phyloP scores from a whole-genome alignment of 495 filamentous ascomycete genomes.

The Podospora pseudocomata region DNA sequence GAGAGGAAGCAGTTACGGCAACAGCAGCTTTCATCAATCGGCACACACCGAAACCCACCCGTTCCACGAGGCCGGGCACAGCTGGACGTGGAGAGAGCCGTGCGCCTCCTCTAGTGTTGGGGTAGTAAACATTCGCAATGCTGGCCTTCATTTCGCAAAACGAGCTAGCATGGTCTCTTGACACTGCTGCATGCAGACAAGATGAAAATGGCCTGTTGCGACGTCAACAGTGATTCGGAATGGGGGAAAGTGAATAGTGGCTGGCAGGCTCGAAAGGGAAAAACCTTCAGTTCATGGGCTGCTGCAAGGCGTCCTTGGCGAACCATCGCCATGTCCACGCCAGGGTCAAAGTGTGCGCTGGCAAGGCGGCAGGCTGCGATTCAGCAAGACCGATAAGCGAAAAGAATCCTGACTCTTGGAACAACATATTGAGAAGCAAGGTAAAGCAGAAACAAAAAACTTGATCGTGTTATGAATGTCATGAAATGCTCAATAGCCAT shows the following conservation, averaged over 20 bases:
- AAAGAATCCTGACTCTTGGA: not conserved
- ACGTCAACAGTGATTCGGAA: not conserved
- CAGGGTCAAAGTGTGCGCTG: not conserved
- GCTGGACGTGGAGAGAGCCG: not conserved
- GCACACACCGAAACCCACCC: not conserved
- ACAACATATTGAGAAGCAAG: not conserved
- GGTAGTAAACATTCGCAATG: not conserved
- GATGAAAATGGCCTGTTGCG: not conserved
- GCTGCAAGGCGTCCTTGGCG: not conserved
- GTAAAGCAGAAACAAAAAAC: not conserved
- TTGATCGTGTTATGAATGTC: not conserved
- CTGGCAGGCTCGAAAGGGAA: not conserved
- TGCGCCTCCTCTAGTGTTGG: not conserved
- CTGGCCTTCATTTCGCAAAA: not conserved
- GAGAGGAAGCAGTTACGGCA: not conserved
- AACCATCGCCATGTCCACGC: not conserved
- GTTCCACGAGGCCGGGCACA: not conserved
- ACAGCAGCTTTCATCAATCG: not conserved
- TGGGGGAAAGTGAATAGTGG: not conserved
- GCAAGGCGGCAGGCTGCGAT: not conserved
- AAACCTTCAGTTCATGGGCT: not conserved
- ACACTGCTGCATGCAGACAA: not conserved
- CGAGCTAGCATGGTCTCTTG: not conserved
- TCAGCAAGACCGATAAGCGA: not conserved
- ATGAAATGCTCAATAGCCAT: slow-evolving; percentile 17